Evolutionary conservation across 1,284 basidiomycete species (phyloP), one percentile per base, ranked within the genome.

Genomic region (Sporisorium exsertum): DNA sequence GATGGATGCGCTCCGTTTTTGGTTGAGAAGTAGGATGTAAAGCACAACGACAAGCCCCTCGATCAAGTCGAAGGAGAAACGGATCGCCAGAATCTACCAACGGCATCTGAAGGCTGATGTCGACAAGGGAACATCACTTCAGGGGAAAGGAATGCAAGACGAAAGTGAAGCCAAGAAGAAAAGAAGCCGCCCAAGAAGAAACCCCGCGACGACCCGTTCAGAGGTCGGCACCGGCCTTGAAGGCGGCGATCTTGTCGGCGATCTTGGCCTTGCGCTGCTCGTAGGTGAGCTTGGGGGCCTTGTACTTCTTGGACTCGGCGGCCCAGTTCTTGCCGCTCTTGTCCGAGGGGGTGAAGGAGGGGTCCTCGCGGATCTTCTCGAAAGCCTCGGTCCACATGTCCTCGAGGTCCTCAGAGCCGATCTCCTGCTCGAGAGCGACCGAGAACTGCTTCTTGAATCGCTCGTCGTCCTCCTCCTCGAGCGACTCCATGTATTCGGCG

Each of bases 381-480:
- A 86, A 87, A 2, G 94, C 94, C 81, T 91, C 92, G 63, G 90
- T 90, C 89, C 93, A 98, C 81, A 99, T 92, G 86, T 98, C 97
- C 88, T 99, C 95, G 5, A 99, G 94, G 85, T 99, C 96, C 80
- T 96, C 97, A 3, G 94, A 96, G 72, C 94, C 94, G 80, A 99
- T 88, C 80, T 93, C 97, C 87, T 97, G 94, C 53, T 93, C 94
- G 77, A 99, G 94, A 88, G 98, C 98, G 42, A 91, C 90, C 15
- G 96, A 86, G 88, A 98, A 98, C 87, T 98, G 96, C 90, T 96
- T 98, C 91, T 97, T 97, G 91, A 98, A 98, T 35, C 95, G 90
- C 88, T 98, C 96, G 86, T 98, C 97, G 87, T 99, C 97, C 89
- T 99, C 97, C 90, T 99, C 97, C 89, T 99, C 97, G 69, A 99